Base-by-base conservation (phyloP, 2,329 filamentous ascomycete species). In the Cryphonectria parasitica region DNA sequence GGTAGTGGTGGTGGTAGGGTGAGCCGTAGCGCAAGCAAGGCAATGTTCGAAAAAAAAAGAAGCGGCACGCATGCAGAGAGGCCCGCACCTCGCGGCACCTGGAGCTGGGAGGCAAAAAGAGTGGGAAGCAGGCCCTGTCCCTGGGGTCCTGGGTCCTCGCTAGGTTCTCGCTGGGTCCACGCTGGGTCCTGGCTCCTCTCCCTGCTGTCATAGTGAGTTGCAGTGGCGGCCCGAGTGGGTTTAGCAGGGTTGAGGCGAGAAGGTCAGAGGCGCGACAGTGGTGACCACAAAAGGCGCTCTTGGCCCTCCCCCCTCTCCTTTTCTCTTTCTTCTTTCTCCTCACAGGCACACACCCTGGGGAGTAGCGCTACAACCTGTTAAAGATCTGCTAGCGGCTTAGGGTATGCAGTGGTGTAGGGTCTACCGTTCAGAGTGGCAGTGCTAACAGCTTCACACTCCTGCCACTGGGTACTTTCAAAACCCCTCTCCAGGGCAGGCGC, bases 31-130 rank as follows among this genome's bases (percentile, higher is more conserved):
- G 45, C 45, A 19, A 31, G 25, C 13, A 25, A 58, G 54, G 54
- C 54, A 58, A 58, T 31, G 58, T 39, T 39, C 34, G 34, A 61
- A 39, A n/a, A 60, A 60, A 36, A 39, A 39, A 15, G n/a, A 15
- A 6, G 58, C 58, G 22, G 58, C 58, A 61, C 34, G 36, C 31
- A 34, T n/a, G 58, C 58, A 39, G 31, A 3, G 10, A 7, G 31
- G 36, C 8, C 36, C 15, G 31, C 22, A 31, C 31, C 34, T 61
- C 3, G 58, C 34, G 39, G 31, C 17, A n/a, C 28, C 15, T 31
- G 41, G 28, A 52, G 34, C 62, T 64, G 62, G 62, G 43, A 52
- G 62, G 62, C 62, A 17, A 64, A 52, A 45, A 34, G 28, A 64
- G 39, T 49, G 41, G 62, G 54, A 19, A 31, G 54, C 25, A 3